phyloP scores from a whole-genome alignment of 371 early-diverging fungal species.

The Quaeritorhiza haematococci region DNA sequence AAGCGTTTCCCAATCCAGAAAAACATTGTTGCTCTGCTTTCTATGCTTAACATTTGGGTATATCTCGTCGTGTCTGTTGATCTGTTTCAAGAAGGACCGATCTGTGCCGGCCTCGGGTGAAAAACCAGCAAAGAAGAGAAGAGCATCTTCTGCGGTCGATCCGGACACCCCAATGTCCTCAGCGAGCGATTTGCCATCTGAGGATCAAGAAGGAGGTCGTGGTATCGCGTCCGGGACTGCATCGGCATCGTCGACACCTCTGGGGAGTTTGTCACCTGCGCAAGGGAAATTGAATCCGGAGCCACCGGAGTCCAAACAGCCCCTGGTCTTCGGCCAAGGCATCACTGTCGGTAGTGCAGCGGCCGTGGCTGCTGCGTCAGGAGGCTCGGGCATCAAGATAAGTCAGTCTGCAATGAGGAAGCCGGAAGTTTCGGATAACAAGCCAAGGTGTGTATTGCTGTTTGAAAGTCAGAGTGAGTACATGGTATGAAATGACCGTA shows the following conservation, averaged over 20 bases:
- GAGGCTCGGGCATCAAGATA: too few species aligned
- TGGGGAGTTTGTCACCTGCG: conserved; percentile 11
- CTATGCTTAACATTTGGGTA: neutral
- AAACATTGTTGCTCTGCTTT: neutral
- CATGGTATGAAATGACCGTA: too few species aligned
- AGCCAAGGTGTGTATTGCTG: too few species aligned
- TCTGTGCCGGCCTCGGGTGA: neutral
- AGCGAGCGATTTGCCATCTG: neutral
- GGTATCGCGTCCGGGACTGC: neutral
- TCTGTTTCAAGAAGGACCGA: neutral
- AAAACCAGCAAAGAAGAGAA: too few species aligned
- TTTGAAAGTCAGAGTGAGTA: too few species aligned
- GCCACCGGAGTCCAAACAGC: conserved; percentile 2
- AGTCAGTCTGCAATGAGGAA: too few species aligned
- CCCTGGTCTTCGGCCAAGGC: neutral
- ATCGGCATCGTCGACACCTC: neutral
- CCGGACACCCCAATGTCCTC: neutral
- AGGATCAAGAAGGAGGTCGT: neutral
- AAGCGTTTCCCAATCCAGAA: neutral
- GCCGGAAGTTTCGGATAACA: too few species aligned
- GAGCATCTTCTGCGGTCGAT: too few species aligned
- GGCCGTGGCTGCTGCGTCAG: too few species aligned
- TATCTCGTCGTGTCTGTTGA: neutral
- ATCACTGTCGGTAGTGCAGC: neutral
- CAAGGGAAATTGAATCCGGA: conserved; percentile 7